phyloP scores from a whole-genome alignment of 1,284 basidiomycete species.

The Rhizoctonia solani region DNA sequence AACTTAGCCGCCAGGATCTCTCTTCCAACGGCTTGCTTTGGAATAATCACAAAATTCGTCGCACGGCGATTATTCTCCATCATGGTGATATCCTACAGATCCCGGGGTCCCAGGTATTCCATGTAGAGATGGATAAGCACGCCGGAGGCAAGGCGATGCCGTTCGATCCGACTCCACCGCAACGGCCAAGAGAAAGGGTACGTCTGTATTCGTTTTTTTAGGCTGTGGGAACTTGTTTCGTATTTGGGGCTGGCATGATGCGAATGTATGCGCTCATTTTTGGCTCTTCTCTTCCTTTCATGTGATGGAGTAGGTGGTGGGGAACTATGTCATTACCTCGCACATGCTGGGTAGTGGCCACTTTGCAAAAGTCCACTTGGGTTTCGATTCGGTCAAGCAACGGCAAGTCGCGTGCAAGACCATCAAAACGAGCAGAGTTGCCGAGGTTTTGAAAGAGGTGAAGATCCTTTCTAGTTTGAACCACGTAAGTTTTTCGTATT shows the following conservation, averaged over 20 bases:
- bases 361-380: conserved; percentile 36
- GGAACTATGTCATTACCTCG: conserved; percentile 33
- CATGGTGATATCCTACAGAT: conserved; percentile 36
- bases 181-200: conserved; percentile 16
- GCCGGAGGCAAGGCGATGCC: conserved; percentile 29
- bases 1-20: conserved; percentile 25
- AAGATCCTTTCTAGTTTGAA: conserved; percentile 34
- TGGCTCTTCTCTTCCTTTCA: no score
- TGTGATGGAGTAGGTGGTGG: background rate
- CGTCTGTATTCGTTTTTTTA: background rate
- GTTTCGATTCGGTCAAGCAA: conserved; percentile 31
- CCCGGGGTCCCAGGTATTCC: conserved; percentile 36
- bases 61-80: conserved; percentile 35
- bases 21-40: conserved; percentile 37
- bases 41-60: conserved; percentile 35
- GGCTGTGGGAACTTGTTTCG: no score
- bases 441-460: conserved; percentile 37
- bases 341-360: conserved; percentile 35
- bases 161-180: conserved; percentile 15
- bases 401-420: conserved; percentile 39
- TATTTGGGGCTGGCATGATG: no score
- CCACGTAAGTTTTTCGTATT: conserved; percentile 37
- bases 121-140: conserved; percentile 33
- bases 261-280: no score
- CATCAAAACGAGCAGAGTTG: conserved; percentile 5